Percentiles rank a stretch among this genome's conserved stretches.
phyloP scores from a whole-genome alignment of 1,284 basidiomycete species.

The Phlebopus sp. region DNA sequence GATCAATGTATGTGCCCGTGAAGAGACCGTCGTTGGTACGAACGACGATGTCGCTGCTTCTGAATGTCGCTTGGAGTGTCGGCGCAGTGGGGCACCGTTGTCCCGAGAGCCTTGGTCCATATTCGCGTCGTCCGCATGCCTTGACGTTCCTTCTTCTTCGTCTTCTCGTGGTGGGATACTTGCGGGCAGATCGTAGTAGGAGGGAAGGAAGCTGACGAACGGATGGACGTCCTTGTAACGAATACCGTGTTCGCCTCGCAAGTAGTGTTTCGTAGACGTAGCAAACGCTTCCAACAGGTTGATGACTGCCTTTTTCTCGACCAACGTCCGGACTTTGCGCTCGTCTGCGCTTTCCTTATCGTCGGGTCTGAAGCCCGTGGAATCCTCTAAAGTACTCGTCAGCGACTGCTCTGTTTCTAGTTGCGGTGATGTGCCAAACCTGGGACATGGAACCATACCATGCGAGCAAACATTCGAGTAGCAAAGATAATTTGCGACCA shows the following conservation, averaged over 20 bases:
- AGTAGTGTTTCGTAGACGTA: slow-evolving; percentile 67
- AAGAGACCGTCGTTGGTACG: too few species aligned
- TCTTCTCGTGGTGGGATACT: slow-evolving; percentile 47
- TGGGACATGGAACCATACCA: slow-evolving; percentile 66
- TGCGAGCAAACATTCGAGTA: slow-evolving; percentile 45
- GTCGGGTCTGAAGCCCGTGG: not conserved
- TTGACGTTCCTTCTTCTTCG: not conserved
- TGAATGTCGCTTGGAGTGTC: not conserved
- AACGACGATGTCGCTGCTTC: too few species aligned
- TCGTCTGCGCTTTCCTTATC: slow-evolving; percentile 36
- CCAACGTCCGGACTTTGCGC: slow-evolving; percentile 53
- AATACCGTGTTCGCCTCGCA: slow-evolving; percentile 67
- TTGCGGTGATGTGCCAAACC: not conserved
- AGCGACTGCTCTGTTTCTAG: not conserved
- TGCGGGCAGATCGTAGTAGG: slow-evolving; percentile 53
- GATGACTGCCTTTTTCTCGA: slow-evolving; percentile 60
- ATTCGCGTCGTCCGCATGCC: not conserved
- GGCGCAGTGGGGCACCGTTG: not conserved
- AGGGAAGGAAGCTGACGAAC: slow-evolving; percentile 60
- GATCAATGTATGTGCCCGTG: too few species aligned
- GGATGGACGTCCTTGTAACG: slow-evolving; percentile 60
- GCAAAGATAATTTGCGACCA: slow-evolving; percentile 60
- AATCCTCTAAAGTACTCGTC: not conserved
- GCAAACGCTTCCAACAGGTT: slow-evolving; percentile 62
- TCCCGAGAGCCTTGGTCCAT: not conserved